Evolutionary conservation across 139 green algal genomes (phyloP).

Genomic region (Asterochloris sp.): DNA sequence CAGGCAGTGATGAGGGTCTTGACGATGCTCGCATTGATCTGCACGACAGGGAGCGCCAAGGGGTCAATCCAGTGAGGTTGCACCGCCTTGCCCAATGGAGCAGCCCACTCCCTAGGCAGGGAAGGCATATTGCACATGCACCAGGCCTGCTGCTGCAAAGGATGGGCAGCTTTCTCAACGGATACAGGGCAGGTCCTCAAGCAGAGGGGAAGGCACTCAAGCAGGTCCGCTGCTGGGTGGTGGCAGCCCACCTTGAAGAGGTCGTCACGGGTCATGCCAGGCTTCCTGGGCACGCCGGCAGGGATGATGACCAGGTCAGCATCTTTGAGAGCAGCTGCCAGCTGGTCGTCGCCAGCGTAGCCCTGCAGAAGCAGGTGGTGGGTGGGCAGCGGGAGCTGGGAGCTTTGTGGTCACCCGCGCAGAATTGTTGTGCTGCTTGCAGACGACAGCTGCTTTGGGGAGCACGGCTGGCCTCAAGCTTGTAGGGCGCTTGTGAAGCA

Average conservation of each 20-base stretch:
- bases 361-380: conserved; percentile 29
- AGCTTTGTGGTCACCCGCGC: too few species aligned
- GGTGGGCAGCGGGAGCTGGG: not conserved
- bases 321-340: conserved; percentile 68
- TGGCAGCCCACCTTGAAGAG: conserved; percentile 85
- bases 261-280: conserved; percentile 98
- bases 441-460: too few species aligned
- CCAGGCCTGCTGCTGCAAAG: too few species aligned
- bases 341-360: conserved; percentile 64
- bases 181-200: not conserved
- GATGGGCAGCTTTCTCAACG: not conserved
- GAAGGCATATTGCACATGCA: too few species aligned
- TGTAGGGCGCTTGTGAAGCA: too few species aligned
- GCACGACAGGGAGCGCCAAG: conserved; percentile 1
- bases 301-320: conserved; percentile 86
- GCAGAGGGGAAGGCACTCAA: not conserved
- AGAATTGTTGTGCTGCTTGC: too few species aligned
- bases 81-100: too few species aligned
- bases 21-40: conserved; percentile 95
- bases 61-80: too few species aligned
- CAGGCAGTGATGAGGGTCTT: conserved; percentile 76
- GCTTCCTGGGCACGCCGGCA: conserved; percentile 95
- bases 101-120: too few species aligned
- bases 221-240: not conserved
- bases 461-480: too few species aligned